A percentile compares a stretch with the other conserved stretches of the same genome.
Evolutionary conservation across 129 eudicot species (phyloP).

Genomic region (Flaveria robusta): DNA sequence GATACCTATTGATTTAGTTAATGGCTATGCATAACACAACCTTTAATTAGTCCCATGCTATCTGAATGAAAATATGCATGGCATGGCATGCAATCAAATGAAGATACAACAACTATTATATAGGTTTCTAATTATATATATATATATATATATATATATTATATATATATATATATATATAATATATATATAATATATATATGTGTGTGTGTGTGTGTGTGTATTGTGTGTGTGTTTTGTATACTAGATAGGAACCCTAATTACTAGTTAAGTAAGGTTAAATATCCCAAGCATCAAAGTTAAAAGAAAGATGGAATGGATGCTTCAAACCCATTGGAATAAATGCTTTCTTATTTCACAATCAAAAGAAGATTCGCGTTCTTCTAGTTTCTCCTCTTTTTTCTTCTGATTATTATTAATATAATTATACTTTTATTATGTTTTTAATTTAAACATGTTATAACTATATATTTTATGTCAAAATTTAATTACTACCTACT

Average conservation of each 20-base stretch:
- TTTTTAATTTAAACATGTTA: constrained; percentile 1
- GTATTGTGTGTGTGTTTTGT: neutral
- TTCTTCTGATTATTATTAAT: neutral
- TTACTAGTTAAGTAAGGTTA: constrained; percentile 16
- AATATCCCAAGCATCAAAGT: constrained; percentile 28
- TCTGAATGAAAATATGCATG: neutral
- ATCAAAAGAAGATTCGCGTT: constrained; percentile 74
- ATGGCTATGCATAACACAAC: neutral
- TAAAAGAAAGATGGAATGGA: constrained; percentile 33
- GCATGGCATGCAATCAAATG: neutral
- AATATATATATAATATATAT: too few species aligned
- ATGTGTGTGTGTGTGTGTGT: neutral
- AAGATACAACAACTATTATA: neutral
- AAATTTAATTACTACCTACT: neutral
- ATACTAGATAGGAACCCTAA: neutral
- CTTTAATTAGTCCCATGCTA: neutral
- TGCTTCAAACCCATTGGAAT: constrained; percentile 49
- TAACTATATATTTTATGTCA: neutral
- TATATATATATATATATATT: too few species aligned
- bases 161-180: too few species aligned
- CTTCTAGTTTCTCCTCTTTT: constrained; percentile 23
- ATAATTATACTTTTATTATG: neutral
- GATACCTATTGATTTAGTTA: neutral
- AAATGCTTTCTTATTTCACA: constrained; percentile 77
- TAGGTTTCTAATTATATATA: neutral